Evolutionary conservation across 192 early-diverging fungal species (phyloP).

Genomic region (Gryganskiella cystojenkinii): DNA sequence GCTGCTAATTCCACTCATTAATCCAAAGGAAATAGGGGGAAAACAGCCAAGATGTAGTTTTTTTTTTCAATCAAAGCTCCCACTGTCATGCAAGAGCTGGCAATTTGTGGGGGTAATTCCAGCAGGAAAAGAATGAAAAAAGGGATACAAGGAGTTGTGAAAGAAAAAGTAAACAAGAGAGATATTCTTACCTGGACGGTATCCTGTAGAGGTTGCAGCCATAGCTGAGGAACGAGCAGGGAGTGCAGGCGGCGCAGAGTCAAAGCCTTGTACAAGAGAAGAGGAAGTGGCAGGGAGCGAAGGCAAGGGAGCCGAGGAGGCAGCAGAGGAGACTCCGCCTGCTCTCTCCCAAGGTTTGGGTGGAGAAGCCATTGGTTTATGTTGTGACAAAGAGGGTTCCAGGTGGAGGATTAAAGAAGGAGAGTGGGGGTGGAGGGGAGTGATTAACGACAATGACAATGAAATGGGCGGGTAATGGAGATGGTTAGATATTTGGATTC

Average conservation of each 20-base stretch:
- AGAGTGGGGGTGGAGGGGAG: not conserved
- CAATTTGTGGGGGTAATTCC: no score
- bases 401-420: not conserved
- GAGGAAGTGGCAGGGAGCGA: constrained; percentile 35
- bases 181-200: constrained; percentile 33
- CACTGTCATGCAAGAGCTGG: no score
- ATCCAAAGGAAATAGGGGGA: no score
- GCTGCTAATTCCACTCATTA: no score
- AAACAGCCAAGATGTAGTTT: no score
- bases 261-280: constrained; percentile 24
- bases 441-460: not conserved
- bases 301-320: constrained; percentile 45
- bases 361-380: constrained; percentile 67
- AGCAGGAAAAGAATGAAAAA: no score
- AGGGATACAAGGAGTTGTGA: no score
- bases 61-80: no score
- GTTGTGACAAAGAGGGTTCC: no score
- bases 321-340: constrained; percentile 45
- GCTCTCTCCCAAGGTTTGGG: constrained; percentile 84
- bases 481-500: no score
- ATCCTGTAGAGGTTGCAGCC: constrained; percentile 18
- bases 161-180: no score
- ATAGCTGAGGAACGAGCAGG: constrained; percentile 53
- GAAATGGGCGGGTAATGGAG: not conserved
- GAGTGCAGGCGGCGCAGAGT: constrained; percentile 53